phyloP scores from a whole-genome alignment of 2,329 filamentous ascomycete genomes.

The Reticulascus tulasneorum region DNA sequence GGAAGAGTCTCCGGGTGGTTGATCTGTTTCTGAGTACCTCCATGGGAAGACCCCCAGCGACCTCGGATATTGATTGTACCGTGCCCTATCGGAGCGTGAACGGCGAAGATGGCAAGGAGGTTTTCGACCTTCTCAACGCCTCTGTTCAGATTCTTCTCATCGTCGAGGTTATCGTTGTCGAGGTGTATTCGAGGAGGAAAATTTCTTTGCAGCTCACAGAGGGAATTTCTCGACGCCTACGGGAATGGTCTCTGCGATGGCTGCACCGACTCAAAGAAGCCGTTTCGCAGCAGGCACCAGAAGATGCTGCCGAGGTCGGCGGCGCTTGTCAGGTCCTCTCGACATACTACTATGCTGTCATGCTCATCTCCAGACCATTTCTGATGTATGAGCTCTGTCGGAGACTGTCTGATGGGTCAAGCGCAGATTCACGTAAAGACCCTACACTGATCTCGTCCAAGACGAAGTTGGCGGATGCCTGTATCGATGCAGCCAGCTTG shows the following conservation, averaged over 20 bases:
- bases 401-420: slow-evolving; percentile 33
- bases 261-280: slow-evolving; percentile 38
- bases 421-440: not conserved
- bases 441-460: slow-evolving; percentile 34
- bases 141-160: slow-evolving; percentile 51
- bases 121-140: slow-evolving; percentile 44
- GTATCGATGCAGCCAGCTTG: slow-evolving; percentile 50
- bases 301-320: slow-evolving; percentile 27
- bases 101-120: slow-evolving; percentile 30
- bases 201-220: slow-evolving; percentile 50
- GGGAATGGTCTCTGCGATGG: slow-evolving; percentile 49
- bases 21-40: slow-evolving; percentile 50
- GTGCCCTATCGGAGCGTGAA: slow-evolving; percentile 39
- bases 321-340: slow-evolving; percentile 49
- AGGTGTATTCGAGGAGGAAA: slow-evolving; percentile 50
- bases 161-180: slow-evolving; percentile 44
- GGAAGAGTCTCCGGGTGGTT: slow-evolving; percentile 50
- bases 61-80: slow-evolving; percentile 51
- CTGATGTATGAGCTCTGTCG: slow-evolving; percentile 52
- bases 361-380: slow-evolving; percentile 52
- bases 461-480: slow-evolving; percentile 49
- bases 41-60: slow-evolving; percentile 51
- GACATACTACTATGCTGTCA: slow-evolving; percentile 54
- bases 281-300: slow-evolving; percentile 21
- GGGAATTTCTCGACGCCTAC: slow-evolving; percentile 47